Evolutionary conservation across 23 red algal species (phyloP).

Genomic region (Gracilaria domingensis): DNA sequence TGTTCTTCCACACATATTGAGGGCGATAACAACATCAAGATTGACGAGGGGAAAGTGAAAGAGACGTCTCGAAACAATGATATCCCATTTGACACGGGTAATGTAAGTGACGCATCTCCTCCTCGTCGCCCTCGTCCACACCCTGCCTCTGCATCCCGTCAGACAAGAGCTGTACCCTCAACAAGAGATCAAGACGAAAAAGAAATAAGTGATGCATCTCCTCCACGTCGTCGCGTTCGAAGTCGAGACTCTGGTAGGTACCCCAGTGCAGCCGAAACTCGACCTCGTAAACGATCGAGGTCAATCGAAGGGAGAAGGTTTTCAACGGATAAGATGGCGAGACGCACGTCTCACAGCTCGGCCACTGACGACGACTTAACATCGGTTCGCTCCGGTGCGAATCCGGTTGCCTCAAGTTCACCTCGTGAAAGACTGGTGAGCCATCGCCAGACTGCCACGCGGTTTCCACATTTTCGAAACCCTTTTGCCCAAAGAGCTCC

Average conservation of each 20-base stretch:
- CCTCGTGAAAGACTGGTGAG: neutral
- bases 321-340: slow-evolving; percentile 34
- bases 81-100: slow-evolving; percentile 7
- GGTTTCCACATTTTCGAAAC: neutral
- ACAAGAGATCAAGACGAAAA: slow-evolving; percentile 18
- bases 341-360: slow-evolving; percentile 29
- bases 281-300: slow-evolving; percentile 22
- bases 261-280: slow-evolving; percentile 16
- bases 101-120: slow-evolving; percentile 69
- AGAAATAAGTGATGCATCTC: slow-evolving; percentile 39
- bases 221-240: slow-evolving; percentile 41
- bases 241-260: slow-evolving; percentile 4
- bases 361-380: slow-evolving; percentile 40
- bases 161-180: slow-evolving; percentile 9
- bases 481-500: slow-evolving; percentile 38
- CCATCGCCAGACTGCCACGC: neutral
- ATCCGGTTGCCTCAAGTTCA: slow-evolving; percentile 23
- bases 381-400: slow-evolving; percentile 33
- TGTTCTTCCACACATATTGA: slow-evolving; percentile 30
- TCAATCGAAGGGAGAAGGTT: slow-evolving; percentile 30
- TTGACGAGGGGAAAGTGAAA: neutral
- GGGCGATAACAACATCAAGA: neutral
- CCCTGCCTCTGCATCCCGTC: slow-evolving; percentile 24
- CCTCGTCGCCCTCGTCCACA: slow-evolving; percentile 59
- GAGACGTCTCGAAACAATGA: slow-evolving; percentile 18